Percentiles rank a stretch among this genome's conserved stretches.
Evolutionary conservation across 1,139 yeast genomes (phyloP).

Genomic region (Suhomyces yuchorum): DNA sequence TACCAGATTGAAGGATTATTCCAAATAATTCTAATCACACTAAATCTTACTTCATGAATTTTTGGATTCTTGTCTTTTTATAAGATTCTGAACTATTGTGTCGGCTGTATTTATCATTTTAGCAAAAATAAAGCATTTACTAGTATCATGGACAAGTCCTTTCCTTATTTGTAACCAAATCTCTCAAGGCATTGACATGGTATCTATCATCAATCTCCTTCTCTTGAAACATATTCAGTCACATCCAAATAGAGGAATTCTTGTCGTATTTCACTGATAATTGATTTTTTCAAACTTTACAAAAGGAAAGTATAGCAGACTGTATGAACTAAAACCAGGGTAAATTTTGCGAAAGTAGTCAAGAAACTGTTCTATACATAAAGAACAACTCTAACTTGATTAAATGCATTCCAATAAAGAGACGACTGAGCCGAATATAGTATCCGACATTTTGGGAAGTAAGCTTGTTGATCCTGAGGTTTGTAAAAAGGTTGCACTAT

Average conservation of each 20-base stretch:
- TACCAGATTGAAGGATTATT: conserved; percentile 9
- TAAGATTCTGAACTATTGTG: too few relatives aligned
- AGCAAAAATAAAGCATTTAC: too few relatives aligned
- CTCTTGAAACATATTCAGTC: too few relatives aligned
- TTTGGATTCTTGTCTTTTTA: not conserved
- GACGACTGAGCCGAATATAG: not conserved
- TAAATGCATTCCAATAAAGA: not conserved
- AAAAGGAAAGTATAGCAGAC: not conserved
- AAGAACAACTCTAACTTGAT: too few relatives aligned
- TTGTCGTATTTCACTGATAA: too few relatives aligned
- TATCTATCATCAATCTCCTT: too few relatives aligned
- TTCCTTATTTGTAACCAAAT: too few relatives aligned
- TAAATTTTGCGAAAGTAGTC: not conserved
- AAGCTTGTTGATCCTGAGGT: not conserved
- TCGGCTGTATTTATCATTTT: too few relatives aligned
- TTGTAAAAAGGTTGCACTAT: not conserved
- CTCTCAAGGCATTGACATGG: too few relatives aligned
- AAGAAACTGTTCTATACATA: not conserved
- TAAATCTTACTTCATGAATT: too few relatives aligned
- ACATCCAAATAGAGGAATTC: too few relatives aligned
- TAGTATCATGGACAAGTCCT: too few relatives aligned
- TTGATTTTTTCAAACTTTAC: not conserved
- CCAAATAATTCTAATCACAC: conserved; percentile 1
- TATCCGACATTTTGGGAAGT: not conserved
- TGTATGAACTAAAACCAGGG: not conserved